These are phyloP conservation scores for Trametes punicea DNA, from an alignment of 768 basidiomycete genomes.

Conservation along the genomic window DNA sequence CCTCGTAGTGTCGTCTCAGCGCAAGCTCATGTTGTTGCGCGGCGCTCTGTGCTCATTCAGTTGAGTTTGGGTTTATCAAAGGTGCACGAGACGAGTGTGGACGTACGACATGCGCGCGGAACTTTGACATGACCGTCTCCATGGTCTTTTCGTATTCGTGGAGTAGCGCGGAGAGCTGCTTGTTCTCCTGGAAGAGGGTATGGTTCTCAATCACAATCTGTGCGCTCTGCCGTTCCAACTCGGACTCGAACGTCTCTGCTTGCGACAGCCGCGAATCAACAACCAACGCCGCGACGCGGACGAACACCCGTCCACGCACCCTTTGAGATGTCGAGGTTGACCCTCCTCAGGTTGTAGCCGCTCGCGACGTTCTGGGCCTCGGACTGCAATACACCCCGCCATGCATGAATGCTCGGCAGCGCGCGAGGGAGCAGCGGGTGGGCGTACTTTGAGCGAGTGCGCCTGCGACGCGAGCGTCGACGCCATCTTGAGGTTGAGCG, in stretches of 20 bases:
- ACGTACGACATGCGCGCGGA: slow-evolving; percentile 85
- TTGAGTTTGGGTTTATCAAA: neutral
- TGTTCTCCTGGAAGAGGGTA: slow-evolving; percentile 88
- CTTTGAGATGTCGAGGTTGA: slow-evolving; percentile 85
- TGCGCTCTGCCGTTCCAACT: slow-evolving; percentile 86
- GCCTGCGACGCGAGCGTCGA: slow-evolving; percentile 65
- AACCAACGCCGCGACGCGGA: slow-evolving; percentile 35
- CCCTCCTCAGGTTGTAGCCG: slow-evolving; percentile 77
- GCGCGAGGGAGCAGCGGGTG: slow-evolving; percentile 6
- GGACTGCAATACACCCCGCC: slow-evolving; percentile 43
- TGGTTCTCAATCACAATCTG: slow-evolving; percentile 94
- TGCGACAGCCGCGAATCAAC: neutral
- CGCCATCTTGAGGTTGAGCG: slow-evolving; percentile 76
- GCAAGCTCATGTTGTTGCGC: slow-evolving; percentile 88
- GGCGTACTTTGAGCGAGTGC: slow-evolving; percentile 66
- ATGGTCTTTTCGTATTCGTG: slow-evolving; percentile 95
- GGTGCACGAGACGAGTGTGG: slow-evolving; percentile 2
- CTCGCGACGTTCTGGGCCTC: slow-evolving; percentile 69
- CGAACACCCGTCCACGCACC: slow-evolving; percentile 46
- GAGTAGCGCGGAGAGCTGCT: slow-evolving; percentile 80
- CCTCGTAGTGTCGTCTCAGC: slow-evolving; percentile 86
- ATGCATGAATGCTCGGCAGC: slow-evolving; percentile 12
- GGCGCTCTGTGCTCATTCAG: slow-evolving; percentile 56
- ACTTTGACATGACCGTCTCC: slow-evolving; percentile 96
- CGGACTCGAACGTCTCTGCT: slow-evolving; percentile 87